Percentiles rank a stretch among this genome's conserved stretches.
These are phyloP conservation scores for Boletus albobrunnescens DNA, from an alignment of 1,284 basidiomycete species.

Conservation along the genomic window DNA sequence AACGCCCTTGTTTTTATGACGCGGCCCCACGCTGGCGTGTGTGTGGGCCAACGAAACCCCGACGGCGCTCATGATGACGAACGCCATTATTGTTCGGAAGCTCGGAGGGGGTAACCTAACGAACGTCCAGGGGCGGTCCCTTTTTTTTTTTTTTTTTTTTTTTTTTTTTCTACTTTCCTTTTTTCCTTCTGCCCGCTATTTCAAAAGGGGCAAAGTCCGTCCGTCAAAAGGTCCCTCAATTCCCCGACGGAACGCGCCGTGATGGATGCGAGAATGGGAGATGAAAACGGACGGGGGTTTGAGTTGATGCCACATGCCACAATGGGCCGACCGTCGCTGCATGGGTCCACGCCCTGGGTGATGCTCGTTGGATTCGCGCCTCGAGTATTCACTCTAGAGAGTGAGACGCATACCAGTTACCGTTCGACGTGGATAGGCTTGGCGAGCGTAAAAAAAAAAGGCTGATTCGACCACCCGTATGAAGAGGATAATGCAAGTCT, in stretches of 20 bases:
- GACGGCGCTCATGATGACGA: slow-evolving; percentile 17
- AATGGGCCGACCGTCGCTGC: slow-evolving; percentile 6
- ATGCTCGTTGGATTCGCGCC: slow-evolving; percentile 18
- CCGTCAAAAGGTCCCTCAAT: too few species aligned
- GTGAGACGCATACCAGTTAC: too few species aligned
- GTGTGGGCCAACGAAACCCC: slow-evolving; percentile 17
- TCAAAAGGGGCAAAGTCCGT: slow-evolving; percentile 9
- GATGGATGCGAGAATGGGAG: slow-evolving; percentile 10
- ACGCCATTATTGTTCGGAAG: slow-evolving; percentile 9
- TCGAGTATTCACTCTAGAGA: not conserved
- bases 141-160: not conserved
- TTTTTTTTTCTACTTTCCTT: not conserved
- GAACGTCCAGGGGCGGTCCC: not conserved
- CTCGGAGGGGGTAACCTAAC: not conserved
- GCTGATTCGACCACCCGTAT: not conserved
- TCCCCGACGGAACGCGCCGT: slow-evolving; percentile 21
- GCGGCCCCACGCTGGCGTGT: slow-evolving; percentile 5
- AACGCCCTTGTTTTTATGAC: slow-evolving; percentile 20
- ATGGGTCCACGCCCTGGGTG: not conserved
- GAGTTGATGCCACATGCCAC: not conserved
- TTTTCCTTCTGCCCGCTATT: not conserved
- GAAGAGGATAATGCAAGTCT: too few species aligned
- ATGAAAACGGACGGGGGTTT: slow-evolving; percentile 17
- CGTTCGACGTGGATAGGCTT: not conserved
- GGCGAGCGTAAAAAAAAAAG: slow-evolving; percentile 2